Base-by-base conservation (phyloP, 2,329 filamentous ascomycete genomes). In the Helminthosporium solani region DNA sequence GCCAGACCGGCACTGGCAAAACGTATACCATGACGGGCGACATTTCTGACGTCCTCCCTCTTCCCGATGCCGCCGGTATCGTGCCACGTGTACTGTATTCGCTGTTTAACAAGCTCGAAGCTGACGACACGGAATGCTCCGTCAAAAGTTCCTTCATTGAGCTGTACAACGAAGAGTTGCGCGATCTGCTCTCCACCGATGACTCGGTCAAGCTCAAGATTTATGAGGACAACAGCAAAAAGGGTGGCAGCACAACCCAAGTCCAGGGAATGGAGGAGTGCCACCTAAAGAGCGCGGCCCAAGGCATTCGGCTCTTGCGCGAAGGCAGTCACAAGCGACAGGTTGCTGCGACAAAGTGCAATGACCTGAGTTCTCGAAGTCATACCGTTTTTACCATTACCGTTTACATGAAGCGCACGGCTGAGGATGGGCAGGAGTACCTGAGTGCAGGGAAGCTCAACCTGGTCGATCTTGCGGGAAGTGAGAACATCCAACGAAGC, bases 11-110 rank as follows among this genome's bases (percentile, higher is more conserved):
- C 35, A 99, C 94, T 0, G 94, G 94, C 60, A 99, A 99, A 71
- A 99, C 94, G 12, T 99, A 99, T 71, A 99, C 94, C 19, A 99
- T 99, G 94, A 96, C 92, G 0, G 94, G 94, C 44, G 92, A 99
- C 70, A 96, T 99, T 83, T 88, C 82, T 12, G 88, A 96, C 59
- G 89, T 90, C 30, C 90, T 92, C 1, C 84, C 96, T 49, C 78
- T 95, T 12, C 92, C 92, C 1, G 94, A 97, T 65, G 86, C 85
- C 31, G 94, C 95, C 21, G 94, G 94, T 60, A 97, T 99, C 58
- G 94, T 99, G 52, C 95, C 95, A 19, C 86, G 95, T 39, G 90
- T 91, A 0, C 76, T 99, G 0, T 86, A 96, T 62, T 82, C 87
- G 0, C 79, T 99, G 0, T 99, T 99, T 71, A 81, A 82, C 56